A percentile compares a stretch with the other conserved stretches of the same genome.
phyloP scores from a whole-genome alignment of 805 yeast genomes.

The Ogataea polymorpha region DNA sequence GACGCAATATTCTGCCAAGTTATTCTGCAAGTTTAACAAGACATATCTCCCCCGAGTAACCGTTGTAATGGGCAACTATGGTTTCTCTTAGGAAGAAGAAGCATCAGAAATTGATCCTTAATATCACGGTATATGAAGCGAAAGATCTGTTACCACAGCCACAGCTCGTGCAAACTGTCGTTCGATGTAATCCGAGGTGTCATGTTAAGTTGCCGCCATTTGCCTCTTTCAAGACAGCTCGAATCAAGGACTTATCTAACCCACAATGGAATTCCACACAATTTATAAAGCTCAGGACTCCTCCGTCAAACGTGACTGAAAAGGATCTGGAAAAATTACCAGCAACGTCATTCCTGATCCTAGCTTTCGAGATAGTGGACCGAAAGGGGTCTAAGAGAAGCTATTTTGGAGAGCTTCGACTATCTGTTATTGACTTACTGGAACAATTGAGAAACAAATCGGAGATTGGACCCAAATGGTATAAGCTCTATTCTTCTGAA shows the following conservation, averaged over 20 bases:
- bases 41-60: not conserved
- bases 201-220: slow-evolving; percentile 16
- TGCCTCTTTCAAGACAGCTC: slow-evolving; percentile 14
- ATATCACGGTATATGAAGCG: slow-evolving; percentile 18
- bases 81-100: slow-evolving; percentile 8
- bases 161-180: slow-evolving; percentile 1
- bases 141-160: slow-evolving; percentile 13
- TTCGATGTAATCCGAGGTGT: slow-evolving; percentile 23
- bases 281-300: slow-evolving; percentile 14
- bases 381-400: slow-evolving; percentile 20
- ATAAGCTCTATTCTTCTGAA: slow-evolving; percentile 23
- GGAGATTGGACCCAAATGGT: slow-evolving; percentile 22
- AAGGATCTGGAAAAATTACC: slow-evolving; percentile 8
- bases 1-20: slow-evolving; percentile 3
- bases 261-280: slow-evolving; percentile 23
- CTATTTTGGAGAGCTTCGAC: slow-evolving; percentile 30
- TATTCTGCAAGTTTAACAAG: not conserved
- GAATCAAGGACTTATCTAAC: slow-evolving; percentile 11
- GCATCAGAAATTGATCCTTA: slow-evolving; percentile 13
- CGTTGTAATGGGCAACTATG: slow-evolving; percentile 3
- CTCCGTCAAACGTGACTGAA: slow-evolving; percentile 12
- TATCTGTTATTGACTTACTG: slow-evolving; percentile 24
- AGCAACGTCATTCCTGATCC: slow-evolving; percentile 14
- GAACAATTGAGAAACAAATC: slow-evolving; percentile 9
- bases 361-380: slow-evolving; percentile 20